These are phyloP conservation scores for Nemania diffusa DNA, from an alignment of 2,329 filamentous ascomycete species.

Conservation along the genomic window DNA sequence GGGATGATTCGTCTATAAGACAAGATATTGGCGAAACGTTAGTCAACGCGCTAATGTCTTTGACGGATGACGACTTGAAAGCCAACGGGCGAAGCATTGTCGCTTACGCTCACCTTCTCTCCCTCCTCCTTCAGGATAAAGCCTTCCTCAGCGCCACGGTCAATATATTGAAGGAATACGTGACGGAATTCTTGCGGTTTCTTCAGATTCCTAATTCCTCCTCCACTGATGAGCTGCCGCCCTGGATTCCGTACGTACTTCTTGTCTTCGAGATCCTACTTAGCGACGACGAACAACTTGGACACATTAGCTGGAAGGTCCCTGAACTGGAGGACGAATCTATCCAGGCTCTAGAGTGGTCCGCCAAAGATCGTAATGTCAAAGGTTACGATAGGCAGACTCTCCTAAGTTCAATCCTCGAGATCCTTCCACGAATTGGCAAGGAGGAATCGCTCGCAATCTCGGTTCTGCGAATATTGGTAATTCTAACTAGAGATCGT, in stretches of 20 bases:
- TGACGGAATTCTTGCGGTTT: conserved; percentile 80
- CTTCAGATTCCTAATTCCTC: conserved; percentile 76
- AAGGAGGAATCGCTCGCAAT: conserved; percentile 88
- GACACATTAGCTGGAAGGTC: conserved; percentile 75
- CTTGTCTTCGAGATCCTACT: conserved; percentile 90
- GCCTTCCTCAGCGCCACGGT: conserved; percentile 82
- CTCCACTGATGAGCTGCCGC: conserved; percentile 80
- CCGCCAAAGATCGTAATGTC: conserved; percentile 70
- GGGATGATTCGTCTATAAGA: conserved; percentile 62
- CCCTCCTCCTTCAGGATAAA: conserved; percentile 84
- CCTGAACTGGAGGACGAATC: conserved; percentile 62
- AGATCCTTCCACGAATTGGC: conserved; percentile 84
- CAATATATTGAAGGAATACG: conserved; percentile 78
- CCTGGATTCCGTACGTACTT: conserved; percentile 91
- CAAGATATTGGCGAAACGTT: conserved; percentile 85
- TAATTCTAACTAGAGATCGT: conserved; percentile 85
- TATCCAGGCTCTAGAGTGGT: conserved; percentile 65
- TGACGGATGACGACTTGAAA: conserved; percentile 72
- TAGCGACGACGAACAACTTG: conserved; percentile 86
- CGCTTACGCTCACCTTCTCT: conserved; percentile 91
- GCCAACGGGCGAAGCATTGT: conserved; percentile 73
- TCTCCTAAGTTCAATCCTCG: conserved; percentile 81
- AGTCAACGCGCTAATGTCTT: conserved; percentile 82
- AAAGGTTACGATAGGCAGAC: conserved; percentile 72
- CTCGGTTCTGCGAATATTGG: conserved; percentile 82